phyloP scores from a whole-genome alignment of 495 filamentous ascomycete species.

The Halenospora varia region DNA sequence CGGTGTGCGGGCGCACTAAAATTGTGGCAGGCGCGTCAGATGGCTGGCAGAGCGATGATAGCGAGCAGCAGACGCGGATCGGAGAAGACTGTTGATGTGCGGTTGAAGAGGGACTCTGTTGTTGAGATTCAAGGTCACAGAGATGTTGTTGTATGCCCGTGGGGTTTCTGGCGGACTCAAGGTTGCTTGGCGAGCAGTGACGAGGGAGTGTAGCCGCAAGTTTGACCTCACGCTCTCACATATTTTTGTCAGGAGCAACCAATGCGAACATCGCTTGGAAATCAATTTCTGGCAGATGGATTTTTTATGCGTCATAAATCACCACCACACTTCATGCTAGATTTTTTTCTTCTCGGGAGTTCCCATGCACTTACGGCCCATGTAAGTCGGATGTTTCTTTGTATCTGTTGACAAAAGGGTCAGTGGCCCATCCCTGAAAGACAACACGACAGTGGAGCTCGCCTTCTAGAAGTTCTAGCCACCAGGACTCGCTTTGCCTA shows the following conservation, averaged over 20 bases:
- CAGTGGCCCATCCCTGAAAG: no score
- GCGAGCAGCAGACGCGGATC: background rate
- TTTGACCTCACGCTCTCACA: background rate
- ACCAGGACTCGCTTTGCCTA: background rate
- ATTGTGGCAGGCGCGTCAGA: background rate
- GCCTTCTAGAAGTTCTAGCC: background rate
- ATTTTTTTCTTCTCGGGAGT: no score
- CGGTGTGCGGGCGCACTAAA: constrained; percentile 7
- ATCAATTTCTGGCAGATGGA: background rate
- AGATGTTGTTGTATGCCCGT: no score
- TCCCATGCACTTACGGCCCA: no score
- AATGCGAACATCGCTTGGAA: background rate
- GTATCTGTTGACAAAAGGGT: background rate
- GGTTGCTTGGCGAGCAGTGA: background rate
- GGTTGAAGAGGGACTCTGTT: background rate
- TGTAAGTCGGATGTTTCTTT: no score
- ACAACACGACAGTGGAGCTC: no score
- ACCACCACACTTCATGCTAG: no score
- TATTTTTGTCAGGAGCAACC: no score
- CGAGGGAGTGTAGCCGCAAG: background rate
- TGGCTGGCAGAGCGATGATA: background rate
- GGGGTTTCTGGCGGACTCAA: no score
- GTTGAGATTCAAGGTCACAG: background rate
- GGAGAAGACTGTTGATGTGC: constrained; percentile 1
- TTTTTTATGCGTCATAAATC: no score